These are phyloP conservation scores for Fusarium devonianum DNA, from an alignment of 2,329 filamentous ascomycete species.

Conservation along the genomic window DNA sequence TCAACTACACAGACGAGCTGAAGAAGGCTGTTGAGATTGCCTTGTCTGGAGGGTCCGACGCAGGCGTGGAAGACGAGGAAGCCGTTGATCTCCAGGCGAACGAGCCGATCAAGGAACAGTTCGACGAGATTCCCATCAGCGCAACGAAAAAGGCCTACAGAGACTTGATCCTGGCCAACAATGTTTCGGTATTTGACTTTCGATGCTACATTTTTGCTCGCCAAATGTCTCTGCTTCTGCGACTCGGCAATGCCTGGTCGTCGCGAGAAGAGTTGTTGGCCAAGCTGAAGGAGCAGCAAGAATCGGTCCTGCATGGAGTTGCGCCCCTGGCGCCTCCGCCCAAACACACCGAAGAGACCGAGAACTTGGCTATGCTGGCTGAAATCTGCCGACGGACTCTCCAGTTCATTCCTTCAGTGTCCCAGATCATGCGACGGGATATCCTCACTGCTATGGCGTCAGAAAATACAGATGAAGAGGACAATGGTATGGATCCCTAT, in stretches of 20 bases:
- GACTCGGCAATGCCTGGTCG: conserved; percentile 78
- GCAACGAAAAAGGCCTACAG: conserved; percentile 81
- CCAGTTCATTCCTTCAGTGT: conserved; percentile 82
- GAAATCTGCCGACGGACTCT: conserved; percentile 85
- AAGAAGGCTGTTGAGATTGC: conserved; percentile 64
- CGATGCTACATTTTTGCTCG: conserved; percentile 91
- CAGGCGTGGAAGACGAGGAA: conserved; percentile 48
- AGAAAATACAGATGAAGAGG: conserved; percentile 48
- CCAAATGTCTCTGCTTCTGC: conserved; percentile 81
- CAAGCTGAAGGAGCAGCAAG: conserved; percentile 68
- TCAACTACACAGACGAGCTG: conserved; percentile 77
- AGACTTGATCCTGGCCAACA: conserved; percentile 90
- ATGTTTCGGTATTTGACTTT: conserved; percentile 97
- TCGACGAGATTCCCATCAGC: conserved; percentile 67
- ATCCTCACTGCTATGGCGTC: conserved; percentile 67
- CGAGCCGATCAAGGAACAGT: conserved; percentile 49
- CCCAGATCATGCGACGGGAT: conserved; percentile 81
- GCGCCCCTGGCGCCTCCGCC: conserved; percentile 59
- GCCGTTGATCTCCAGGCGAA: conserved; percentile 60
- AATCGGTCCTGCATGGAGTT: conserved; percentile 64
- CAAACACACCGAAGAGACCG: conserved; percentile 65
- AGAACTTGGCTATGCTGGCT: conserved; percentile 81
- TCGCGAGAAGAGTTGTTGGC: conserved; percentile 68
- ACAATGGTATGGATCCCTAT: conserved; percentile 46
- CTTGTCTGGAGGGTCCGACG: conserved; percentile 49